Evolutionary conservation across 345 rosid genomes (phyloP).

Genomic region (Brassica rapa): DNA sequence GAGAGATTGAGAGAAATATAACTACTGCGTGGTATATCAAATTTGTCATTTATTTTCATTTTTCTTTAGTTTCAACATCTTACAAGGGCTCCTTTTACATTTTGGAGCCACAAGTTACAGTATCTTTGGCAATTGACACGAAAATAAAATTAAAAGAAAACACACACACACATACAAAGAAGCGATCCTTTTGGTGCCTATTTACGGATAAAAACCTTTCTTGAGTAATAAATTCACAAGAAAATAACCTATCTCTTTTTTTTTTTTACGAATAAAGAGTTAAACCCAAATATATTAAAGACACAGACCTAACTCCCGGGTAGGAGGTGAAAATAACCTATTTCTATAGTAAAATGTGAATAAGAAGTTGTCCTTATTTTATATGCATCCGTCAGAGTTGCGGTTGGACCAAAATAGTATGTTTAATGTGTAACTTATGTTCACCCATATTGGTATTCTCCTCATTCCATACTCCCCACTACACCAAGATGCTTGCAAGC

Average conservation of each 20-base stretch:
- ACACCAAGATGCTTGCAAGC: slow-evolving; percentile 79
- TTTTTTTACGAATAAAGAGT: no score
- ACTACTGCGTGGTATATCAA: neutral
- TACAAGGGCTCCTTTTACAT: neutral
- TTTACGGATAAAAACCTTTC: slow-evolving; percentile 21
- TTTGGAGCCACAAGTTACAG: slow-evolving; percentile 34
- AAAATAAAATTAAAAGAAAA: neutral
- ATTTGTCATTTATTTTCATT: slow-evolving; percentile 4
- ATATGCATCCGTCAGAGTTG: slow-evolving; percentile 42
- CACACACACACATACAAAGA: slow-evolving; percentile 9
- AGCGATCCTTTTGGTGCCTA: slow-evolving; percentile 35
- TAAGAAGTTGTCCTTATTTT: slow-evolving; percentile 5
- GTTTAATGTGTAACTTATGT: slow-evolving; percentile 69
- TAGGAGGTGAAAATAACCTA: neutral
- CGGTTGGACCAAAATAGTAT: slow-evolving; percentile 67
- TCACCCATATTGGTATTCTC: slow-evolving; percentile 81
- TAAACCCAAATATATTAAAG: no score
- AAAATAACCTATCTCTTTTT: slow-evolving; percentile 6
- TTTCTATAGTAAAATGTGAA: neutral
- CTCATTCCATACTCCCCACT: slow-evolving; percentile 72
- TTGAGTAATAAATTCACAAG: slow-evolving; percentile 12
- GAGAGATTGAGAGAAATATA: no score
- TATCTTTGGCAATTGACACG: neutral
- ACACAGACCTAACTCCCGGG: no score
- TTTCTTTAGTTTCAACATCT: neutral